A percentile compares a stretch with the other conserved stretches of the same genome.
Evolutionary conservation across 129 eudicot species (phyloP).

Genomic region (Mikania micrantha): DNA sequence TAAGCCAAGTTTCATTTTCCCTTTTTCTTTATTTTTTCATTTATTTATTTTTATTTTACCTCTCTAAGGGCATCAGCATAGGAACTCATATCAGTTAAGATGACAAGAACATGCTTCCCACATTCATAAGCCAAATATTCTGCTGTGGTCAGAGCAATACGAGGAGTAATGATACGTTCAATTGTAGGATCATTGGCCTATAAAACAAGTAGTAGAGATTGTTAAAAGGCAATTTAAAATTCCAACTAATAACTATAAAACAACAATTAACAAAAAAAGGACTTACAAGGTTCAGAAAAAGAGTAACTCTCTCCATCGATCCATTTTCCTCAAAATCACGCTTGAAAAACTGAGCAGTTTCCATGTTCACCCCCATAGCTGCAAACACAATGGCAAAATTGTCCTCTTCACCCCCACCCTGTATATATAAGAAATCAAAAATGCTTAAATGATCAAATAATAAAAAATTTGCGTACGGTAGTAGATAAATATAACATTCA

Average conservation of each 20-base stretch:
- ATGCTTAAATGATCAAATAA: not conserved
- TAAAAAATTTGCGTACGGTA: not conserved
- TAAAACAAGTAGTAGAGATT: not conserved
- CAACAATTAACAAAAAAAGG: not conserved
- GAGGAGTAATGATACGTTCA: conserved; percentile 92
- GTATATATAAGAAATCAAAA: conserved; percentile 3
- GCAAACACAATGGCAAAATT: conserved; percentile 98
- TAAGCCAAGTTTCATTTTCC: not conserved
- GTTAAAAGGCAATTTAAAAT: not conserved
- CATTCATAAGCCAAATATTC: conserved; percentile 96
- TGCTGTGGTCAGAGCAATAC: conserved; percentile 95
- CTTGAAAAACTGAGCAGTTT: conserved; percentile 95
- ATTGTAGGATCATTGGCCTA: conserved; percentile 98
- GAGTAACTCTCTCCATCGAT: conserved; percentile 99
- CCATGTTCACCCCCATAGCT: conserved; percentile 99
- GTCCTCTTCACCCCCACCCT: conserved; percentile 77
- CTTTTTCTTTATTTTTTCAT: no score
- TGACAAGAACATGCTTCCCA: conserved; percentile 95
- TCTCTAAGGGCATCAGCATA: conserved; percentile 99
- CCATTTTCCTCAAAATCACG: conserved; percentile 99
- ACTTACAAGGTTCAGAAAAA: conserved; percentile 82
- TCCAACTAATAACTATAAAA: not conserved
- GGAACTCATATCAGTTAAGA: conserved; percentile 95
- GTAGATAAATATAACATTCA: not conserved
- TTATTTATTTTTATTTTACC: conserved; percentile 51